phyloP scores from a whole-genome alignment of 345 rosid species.

The Eucalyptus globulus region DNA sequence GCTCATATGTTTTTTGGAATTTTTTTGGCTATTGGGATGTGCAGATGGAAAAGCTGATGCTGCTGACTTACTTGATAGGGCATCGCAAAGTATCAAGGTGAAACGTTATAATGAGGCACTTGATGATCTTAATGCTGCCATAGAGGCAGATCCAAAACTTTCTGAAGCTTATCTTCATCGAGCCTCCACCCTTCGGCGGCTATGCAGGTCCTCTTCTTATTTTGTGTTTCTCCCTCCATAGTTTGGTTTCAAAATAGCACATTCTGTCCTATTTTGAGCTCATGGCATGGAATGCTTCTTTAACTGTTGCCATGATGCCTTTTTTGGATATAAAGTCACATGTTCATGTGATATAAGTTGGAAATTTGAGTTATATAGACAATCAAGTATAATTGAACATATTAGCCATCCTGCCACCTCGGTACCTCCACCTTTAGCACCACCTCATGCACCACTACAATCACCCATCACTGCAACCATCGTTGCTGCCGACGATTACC shows the following conservation, averaged over 20 bases:
- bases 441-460: not conserved
- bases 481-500: not conserved
- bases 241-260: not conserved
- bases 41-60: constrained; percentile 60
- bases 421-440: not conserved
- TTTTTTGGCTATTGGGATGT: not conserved
- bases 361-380: not conserved
- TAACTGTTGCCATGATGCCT: not conserved
- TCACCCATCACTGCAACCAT: not conserved
- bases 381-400: not conserved
- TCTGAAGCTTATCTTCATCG: constrained; percentile 79
- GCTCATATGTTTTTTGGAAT: not conserved
- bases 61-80: constrained; percentile 71
- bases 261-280: not conserved
- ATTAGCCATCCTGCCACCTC: not conserved
- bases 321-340: not conserved
- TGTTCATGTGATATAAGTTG: not conserved
- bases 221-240: not conserved
- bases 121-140: constrained; percentile 87
- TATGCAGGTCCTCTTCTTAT: constrained; percentile 59
- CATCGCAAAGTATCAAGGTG: constrained; percentile 65
- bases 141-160: constrained; percentile 79
- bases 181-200: constrained; percentile 72
- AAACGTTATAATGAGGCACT: constrained; percentile 82
- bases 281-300: not conserved